phyloP scores from a whole-genome alignment of 495 filamentous ascomycete species.

The Aspergillus incahuasiensis region DNA sequence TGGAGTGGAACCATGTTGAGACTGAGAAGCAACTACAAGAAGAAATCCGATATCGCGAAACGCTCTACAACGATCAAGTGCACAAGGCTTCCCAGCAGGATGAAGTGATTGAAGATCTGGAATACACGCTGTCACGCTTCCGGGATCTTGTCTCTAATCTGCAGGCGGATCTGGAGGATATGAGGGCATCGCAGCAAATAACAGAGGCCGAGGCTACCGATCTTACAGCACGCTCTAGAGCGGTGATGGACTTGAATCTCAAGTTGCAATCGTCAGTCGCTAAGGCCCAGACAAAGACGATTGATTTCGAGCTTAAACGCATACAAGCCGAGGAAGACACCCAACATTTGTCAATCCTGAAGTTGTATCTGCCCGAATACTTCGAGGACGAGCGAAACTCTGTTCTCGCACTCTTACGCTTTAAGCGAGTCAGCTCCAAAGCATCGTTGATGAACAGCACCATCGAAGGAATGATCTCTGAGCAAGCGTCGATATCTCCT shows the following conservation, averaged over 20 bases:
- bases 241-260: conserved; percentile 95
- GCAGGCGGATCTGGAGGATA: conserved; percentile 84
- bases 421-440: conserved; percentile 87
- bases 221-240: conserved; percentile 74
- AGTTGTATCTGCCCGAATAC: conserved; percentile 83
- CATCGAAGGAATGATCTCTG: conserved; percentile 68
- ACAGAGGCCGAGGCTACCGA: conserved; percentile 90
- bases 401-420: conserved; percentile 76
- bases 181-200: conserved; percentile 83
- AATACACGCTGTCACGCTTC: conserved; percentile 84
- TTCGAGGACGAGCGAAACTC: conserved; percentile 77
- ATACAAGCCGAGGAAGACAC: conserved; percentile 86
- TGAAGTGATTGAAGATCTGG: conserved; percentile 74
- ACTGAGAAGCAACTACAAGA: conserved; percentile 92
- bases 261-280: conserved; percentile 83
- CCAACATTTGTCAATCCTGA: conserved; percentile 82
- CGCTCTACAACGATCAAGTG: conserved; percentile 69
- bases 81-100: conserved; percentile 61
- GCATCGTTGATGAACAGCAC: conserved; percentile 72
- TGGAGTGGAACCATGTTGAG: conserved; percentile 89
- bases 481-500: conserved; percentile 48
- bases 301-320: conserved; percentile 81
- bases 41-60: conserved; percentile 79
- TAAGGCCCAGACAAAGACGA: conserved; percentile 88
- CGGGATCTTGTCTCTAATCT: conserved; percentile 80